These are phyloP conservation scores for Wickerhamiella bombiphila DNA, from an alignment of 805 yeast genomes.

Conservation along the genomic window DNA sequence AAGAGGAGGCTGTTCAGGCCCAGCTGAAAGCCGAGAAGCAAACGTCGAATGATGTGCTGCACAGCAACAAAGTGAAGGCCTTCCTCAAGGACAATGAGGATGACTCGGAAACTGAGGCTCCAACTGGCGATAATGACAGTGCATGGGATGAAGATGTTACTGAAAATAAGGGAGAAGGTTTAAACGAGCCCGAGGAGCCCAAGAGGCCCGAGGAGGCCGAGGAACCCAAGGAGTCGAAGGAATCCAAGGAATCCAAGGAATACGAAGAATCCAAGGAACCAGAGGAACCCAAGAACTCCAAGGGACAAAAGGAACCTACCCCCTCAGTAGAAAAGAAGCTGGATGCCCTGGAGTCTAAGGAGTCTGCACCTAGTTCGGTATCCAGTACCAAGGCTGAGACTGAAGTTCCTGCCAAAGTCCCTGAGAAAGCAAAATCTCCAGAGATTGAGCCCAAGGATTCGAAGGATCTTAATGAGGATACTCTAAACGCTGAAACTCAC, in stretches of 20 bases:
- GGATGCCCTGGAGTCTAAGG: too few relatives aligned
- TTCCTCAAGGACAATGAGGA: constrained; percentile 36
- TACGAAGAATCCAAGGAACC: constrained; percentile 9
- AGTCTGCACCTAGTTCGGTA: too few relatives aligned
- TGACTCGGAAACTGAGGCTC: constrained; percentile 30
- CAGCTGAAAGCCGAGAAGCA: constrained; percentile 28
- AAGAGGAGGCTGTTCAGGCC: constrained; percentile 26
- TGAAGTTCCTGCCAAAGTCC: background rate
- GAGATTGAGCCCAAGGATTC: too few relatives aligned
- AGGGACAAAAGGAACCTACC: constrained; percentile 2
- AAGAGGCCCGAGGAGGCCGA: constrained; percentile 2
- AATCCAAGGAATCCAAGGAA: constrained; percentile 3
- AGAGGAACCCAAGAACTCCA: background rate
- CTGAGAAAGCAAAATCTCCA: background rate
- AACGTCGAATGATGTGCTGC: constrained; percentile 34
- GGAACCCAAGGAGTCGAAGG: too few relatives aligned
- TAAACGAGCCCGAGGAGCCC: constrained; percentile 10
- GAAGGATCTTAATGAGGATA: too few relatives aligned
- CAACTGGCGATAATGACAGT: constrained; percentile 11
- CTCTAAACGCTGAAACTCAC: constrained; percentile 13
- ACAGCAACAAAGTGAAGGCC: constrained; percentile 33
- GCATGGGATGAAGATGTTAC: constrained; percentile 25
- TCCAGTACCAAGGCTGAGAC: constrained; percentile 3
- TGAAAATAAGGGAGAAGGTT: constrained; percentile 16
- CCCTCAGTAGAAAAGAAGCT: too few relatives aligned